Evolutionary conservation across 345 rosid genomes (phyloP), one percentile per base, ranked within the genome.

Genomic region (Populus nigra): DNA sequence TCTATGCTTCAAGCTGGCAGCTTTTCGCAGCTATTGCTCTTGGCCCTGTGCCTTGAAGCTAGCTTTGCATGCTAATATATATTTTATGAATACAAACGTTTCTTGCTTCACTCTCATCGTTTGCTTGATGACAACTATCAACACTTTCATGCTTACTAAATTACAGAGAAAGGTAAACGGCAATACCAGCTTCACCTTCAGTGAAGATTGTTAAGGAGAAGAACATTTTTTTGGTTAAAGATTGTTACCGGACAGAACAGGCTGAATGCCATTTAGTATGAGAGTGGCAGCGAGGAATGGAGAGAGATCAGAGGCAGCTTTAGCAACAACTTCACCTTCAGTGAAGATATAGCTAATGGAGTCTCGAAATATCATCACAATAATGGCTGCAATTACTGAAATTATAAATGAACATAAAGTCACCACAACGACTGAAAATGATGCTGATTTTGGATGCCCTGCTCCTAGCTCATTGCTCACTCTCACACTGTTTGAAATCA

Each of bases 381-480:
- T 55, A 4, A 83, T n/a, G 1, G 89, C 91, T 59, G 86, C 88
- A 1, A 86, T 77, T 25, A 90, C 71, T 1, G 90, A 57, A 17
- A 92, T 79, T 7, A 82, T 36, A 67, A 92, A 86, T 1, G 92
- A 90, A 17, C 83, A 80, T 61, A 38, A 8, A 0, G 86, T 92
- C 63, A 87, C 90, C 0, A 86, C 77, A 0, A 73, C 57, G 0
- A 90, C 89, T 0, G 91, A 81, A 71, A 90, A 89, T n/a, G 88
- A 86, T 0, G 91, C 97, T 1, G 94, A 84, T 63, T 83, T 90
- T 4, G 94, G 93, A 78, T 92, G 87, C 22, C 89, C 92, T 1
- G 94, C 96, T 78, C 96, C 96, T 18, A 92, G 74, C 79, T 89
- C 93, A 73, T 91, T 91, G 84, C 97, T 82, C 9, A 90, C 90